Evolutionary conservation across 306 rosid genomes (phyloP), one percentile per base, ranked within the genome.

Genomic region (Spatholobus suberectus): DNA sequence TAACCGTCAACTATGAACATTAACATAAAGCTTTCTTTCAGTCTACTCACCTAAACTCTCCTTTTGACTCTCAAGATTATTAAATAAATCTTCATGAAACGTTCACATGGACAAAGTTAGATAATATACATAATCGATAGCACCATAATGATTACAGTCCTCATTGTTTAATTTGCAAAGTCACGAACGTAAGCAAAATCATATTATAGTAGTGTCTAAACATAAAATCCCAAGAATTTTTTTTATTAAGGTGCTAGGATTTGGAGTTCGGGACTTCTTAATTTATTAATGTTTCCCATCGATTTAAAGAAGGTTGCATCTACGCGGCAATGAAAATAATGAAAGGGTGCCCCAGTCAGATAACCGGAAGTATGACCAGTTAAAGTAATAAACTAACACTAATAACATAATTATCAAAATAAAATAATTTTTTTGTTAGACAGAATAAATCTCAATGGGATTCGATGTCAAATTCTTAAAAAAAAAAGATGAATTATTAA

Each of bases 281-380:
- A n/a, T 6, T 37, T 34, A 49, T 24, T 71, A 20, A 69, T 17
- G 21, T 23, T 69, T 38, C 24, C 37, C 51, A 35, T 38, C 20
- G 44, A 54, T 79, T 13, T 35, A 46, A 18, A 70, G 61, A 32
- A 44, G 54, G 35, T 17, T 73, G 51, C 74, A 62, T 73, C 20
- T 44, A 73, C 81, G 70, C 59, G 81, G 76, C 11, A 80, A 80
- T 75, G 67, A 17, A 35, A 75, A 66, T 85, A 59, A 85, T 85
- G 43, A 67, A 63, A 17, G 57, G 74, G 59, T 80, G 78, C 3
- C 77, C 55, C 75, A 40, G 35, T 40, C 9, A 12, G 77, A 52
- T 52, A 27, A 20, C 61, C 32, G 5, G 18, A 17, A 55, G 11
- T 8, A 12, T 14, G 52, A 57, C 43, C 37, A 24, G 37, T 15